Base-by-base conservation (phyloP, 1,139 yeast genomes). In the Zhuliangozyma parablackwelliae region DNA sequence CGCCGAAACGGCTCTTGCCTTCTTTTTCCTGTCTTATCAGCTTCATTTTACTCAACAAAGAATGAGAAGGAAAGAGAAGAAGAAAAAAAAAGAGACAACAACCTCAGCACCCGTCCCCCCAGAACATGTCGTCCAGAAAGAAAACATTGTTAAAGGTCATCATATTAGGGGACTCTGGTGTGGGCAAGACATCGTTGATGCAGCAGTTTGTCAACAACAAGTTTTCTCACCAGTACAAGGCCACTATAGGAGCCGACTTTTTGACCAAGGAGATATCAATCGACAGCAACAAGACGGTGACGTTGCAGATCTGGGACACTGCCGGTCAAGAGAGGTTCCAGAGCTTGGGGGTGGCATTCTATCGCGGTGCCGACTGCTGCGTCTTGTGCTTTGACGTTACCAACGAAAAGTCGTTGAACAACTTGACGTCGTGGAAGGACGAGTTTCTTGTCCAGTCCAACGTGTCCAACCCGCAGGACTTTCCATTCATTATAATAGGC, bases 251-350 rank as follows among this genome's bases (percentile, higher is more conserved):
- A 7, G 98, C 97, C 4, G 98, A 92, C 60, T 92, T 92, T 56
- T 72, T 90, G 46, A 92, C 97, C 31, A 90, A 90, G 59, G 97
- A 92, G 55, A 79, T 92, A 41, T 68, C 74, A 21, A 76, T 92
- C 41, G 97, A 92, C 59, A 92, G 82, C 57, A 64, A 64, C 47
- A 79, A 84, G 50, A 75, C 77, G 46, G 90, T 83, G 10, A 81
- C 89, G 24, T 74, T 85, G 72, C 96, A 92, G 70, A 80, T 92
- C 39, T 92, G 98, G 98, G 98, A 92, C 58, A 92, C 98, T 31
- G 98, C 98, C 3, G 98, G 98, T 25, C 98, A 92, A 68, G 98
- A 92, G 63, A 72, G 98, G 49, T 92, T 92, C 70, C 98, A 92
- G 64, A 82, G 95, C 43, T 72, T 92, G 46, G 98, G 98, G 12